Evolutionary conservation across 1,284 basidiomycete species (phyloP).

Genomic region (Ganoderma leucocontextum): DNA sequence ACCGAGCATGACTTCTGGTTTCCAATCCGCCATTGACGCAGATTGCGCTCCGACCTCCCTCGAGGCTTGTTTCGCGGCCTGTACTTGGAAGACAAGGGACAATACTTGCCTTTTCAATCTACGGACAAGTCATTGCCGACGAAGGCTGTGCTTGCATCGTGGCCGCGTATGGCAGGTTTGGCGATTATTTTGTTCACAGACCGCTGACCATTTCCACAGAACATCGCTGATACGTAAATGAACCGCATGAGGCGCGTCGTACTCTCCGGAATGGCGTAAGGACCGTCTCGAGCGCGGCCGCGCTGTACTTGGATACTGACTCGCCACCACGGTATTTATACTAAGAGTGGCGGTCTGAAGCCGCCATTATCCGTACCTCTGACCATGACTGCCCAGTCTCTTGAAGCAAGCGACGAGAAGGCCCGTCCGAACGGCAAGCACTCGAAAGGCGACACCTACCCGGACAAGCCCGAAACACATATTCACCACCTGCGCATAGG

Average conservation of each 20-base stretch:
- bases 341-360: neutral
- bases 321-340: neutral
- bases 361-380: neutral
- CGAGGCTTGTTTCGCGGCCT: neutral
- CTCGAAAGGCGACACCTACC: neutral
- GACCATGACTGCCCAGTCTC: neutral
- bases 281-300: neutral
- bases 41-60: neutral
- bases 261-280: neutral
- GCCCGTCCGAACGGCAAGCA: neutral
- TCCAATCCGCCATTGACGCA: neutral
- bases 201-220: neutral
- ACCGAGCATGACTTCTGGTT: neutral
- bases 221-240: neutral
- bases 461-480: neutral
- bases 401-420: neutral
- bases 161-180: neutral
- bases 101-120: neutral
- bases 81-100: neutral
- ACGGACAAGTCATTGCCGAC: neutral
- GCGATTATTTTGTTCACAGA: neutral
- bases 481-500: conserved; percentile 68
- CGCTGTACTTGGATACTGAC: neutral
- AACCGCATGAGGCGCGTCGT: neutral
- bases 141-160: neutral